Percentiles rank a stretch among this genome's conserved stretches.
Conservation (phyloP, 2,329 filamentous ascomycete genomes). For the Trematosphaeria pertusa region DNA sequence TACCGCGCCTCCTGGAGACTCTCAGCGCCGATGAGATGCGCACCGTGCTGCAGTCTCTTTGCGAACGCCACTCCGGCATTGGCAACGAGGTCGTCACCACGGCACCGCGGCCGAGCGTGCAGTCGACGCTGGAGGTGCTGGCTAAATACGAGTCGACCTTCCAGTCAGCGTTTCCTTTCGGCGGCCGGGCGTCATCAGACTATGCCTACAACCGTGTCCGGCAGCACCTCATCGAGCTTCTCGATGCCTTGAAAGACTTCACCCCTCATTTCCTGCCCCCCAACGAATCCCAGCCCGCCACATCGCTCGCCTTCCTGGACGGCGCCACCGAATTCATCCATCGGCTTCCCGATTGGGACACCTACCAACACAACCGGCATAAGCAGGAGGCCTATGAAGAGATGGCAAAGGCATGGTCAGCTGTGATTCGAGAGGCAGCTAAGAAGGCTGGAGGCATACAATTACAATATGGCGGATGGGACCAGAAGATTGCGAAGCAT, state of each 20-base stretch:
- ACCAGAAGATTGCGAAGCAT: conserved; percentile 84
- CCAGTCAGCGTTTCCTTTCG: conserved; percentile 80
- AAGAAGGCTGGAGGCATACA: conserved; percentile 92
- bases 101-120: conserved; percentile 85
- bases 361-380: conserved; percentile 84
- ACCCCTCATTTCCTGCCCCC: conserved; percentile 95
- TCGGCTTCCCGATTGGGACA: conserved; percentile 88
- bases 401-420: conserved; percentile 89
- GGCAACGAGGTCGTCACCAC: conserved; percentile 82
- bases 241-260: conserved; percentile 91
- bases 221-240: conserved; percentile 77
- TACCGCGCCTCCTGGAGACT: conserved; percentile 88
- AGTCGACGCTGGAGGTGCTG: conserved; percentile 80
- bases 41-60: conserved; percentile 86
- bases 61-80: conserved; percentile 86
- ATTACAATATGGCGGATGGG: conserved; percentile 90
- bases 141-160: conserved; percentile 81
- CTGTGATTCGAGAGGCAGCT: conserved; percentile 88
- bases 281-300: conserved; percentile 81
- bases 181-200: conserved; percentile 84
- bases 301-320: conserved; percentile 87
- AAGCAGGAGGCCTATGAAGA: conserved; percentile 97
- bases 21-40: conserved; percentile 85
- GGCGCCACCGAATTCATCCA: conserved; percentile 91
- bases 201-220: conserved; percentile 95